These are phyloP conservation scores for Rhypophila decipiens DNA, from an alignment of 495 filamentous ascomycete genomes.

Conservation along the genomic window DNA sequence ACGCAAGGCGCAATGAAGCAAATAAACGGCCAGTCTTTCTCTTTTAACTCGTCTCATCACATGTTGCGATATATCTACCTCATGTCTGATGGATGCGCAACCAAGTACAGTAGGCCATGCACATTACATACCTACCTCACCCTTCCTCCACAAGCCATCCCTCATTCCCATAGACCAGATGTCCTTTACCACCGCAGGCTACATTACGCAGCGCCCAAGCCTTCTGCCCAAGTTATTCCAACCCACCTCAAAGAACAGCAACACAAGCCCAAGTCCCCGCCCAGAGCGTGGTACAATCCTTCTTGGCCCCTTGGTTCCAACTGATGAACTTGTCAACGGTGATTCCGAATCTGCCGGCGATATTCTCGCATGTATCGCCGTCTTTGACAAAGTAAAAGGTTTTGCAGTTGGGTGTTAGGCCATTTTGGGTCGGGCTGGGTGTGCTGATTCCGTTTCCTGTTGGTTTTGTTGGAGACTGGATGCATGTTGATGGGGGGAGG, in stretches of 20 bases:
- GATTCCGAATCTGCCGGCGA: conserved; percentile 1
- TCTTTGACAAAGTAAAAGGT: neutral
- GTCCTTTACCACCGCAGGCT: neutral
- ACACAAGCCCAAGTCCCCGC: conserved; percentile 5
- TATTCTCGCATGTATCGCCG: conserved; percentile 1
- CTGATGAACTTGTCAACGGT: neutral
- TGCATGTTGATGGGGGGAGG: neutral
- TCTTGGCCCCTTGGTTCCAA: conserved; percentile 3
- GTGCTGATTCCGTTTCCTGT: neutral
- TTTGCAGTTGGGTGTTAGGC: neutral
- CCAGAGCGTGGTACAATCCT: neutral
- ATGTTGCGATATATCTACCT: too few species aligned
- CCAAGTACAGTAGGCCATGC: too few species aligned
- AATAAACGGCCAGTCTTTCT: too few species aligned
- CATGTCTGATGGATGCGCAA: too few species aligned
- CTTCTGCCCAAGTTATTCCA: neutral
- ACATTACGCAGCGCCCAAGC: neutral
- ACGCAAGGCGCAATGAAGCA: too few species aligned
- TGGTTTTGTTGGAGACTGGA: neutral
- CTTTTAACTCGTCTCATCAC: too few species aligned
- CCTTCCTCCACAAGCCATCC: too few species aligned
- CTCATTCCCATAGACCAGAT: too few species aligned
- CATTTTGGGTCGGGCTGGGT: conserved; percentile 3
- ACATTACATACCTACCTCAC: too few species aligned
- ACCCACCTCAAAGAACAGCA: neutral